phyloP scores from a whole-genome alignment of 2,329 filamentous ascomycete species.

The Zalaria obscura region DNA sequence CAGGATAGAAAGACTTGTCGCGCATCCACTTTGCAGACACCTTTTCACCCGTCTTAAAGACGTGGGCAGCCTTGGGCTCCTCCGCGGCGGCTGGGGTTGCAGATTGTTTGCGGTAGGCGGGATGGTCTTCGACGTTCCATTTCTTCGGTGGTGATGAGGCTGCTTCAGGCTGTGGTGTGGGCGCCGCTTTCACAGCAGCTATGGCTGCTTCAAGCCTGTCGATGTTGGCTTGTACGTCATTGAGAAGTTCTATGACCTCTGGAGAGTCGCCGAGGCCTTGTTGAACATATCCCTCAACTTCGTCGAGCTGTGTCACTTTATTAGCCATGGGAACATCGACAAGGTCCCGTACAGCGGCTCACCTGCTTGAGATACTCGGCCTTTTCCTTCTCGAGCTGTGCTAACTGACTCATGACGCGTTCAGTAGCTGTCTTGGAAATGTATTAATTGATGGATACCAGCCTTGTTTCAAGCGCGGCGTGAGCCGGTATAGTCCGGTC shows the following conservation, averaged over 20 bases:
- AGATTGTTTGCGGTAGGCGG: conserved; percentile 31
- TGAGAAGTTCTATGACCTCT: conserved; percentile 50
- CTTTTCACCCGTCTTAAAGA: conserved; percentile 76
- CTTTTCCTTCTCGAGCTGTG: conserved; percentile 2
- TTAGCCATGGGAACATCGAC: neutral
- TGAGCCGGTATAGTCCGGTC: no score
- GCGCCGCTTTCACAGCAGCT: conserved; percentile 46
- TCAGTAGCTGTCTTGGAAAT: conserved; percentile 7
- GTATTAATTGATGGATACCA: no score
- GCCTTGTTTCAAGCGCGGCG: no score
- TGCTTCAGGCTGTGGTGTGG: conserved; percentile 21
- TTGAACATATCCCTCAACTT: conserved; percentile 59
- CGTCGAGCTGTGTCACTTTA: conserved; percentile 49
- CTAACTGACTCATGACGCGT: conserved; percentile 12
- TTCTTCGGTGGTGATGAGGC: conserved; percentile 31
- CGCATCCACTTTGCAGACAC: conserved; percentile 89
- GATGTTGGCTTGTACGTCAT: conserved; percentile 75
- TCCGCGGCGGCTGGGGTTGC: conserved; percentile 13
- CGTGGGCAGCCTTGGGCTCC: conserved; percentile 26
- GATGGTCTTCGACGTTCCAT: conserved; percentile 50
- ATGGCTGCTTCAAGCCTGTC: conserved; percentile 65
- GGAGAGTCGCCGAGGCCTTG: conserved; percentile 47
- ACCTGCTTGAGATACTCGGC: conserved; percentile 4
- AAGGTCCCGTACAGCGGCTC: neutral
- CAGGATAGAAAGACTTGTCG: conserved; percentile 82